Conservation (phyloP, 2,329 filamentous ascomycete genomes). For the Cordyceps cicadae region DNA sequence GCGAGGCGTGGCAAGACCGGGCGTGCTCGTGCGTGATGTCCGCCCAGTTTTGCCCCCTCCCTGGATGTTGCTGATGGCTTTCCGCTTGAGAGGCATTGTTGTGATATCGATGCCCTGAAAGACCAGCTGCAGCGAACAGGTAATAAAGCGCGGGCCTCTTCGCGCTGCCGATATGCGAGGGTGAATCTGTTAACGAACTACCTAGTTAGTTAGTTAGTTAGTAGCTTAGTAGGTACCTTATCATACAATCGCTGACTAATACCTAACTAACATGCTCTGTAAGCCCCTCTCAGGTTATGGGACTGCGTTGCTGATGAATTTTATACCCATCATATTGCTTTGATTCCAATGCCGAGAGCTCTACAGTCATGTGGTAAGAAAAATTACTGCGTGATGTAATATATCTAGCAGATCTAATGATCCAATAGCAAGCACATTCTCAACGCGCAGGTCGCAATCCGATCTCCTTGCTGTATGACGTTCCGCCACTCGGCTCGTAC, state of each 20-base stretch:
- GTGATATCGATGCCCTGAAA: neutral
- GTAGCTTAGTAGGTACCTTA: too few relatives aligned
- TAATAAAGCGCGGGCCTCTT: neutral
- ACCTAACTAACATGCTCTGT: too few relatives aligned
- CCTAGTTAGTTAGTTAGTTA: neutral
- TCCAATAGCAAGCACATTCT: slow-evolving; percentile 81
- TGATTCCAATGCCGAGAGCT: neutral
- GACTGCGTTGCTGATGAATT: neutral
- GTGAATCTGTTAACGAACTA: too few relatives aligned
- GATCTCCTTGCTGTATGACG: slow-evolving; percentile 82
- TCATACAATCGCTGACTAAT: slow-evolving; percentile 3
- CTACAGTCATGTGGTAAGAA: slow-evolving; percentile 29
- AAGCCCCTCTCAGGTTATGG: slow-evolving; percentile 1
- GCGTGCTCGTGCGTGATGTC: slow-evolving; percentile 50
- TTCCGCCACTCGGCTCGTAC: neutral
- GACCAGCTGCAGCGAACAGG: neutral
- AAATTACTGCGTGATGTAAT: neutral
- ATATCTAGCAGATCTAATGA: slow-evolving; percentile 1
- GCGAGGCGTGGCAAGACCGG: slow-evolving; percentile 51
- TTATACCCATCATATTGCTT: neutral
- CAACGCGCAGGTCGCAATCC: slow-evolving; percentile 94
- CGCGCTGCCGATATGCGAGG: neutral
- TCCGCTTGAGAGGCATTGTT: slow-evolving; percentile 62
- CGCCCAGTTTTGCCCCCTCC: slow-evolving; percentile 47
- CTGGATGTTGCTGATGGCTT: slow-evolving; percentile 45